These are phyloP conservation scores for Ustilaginoidea virens DNA, from an alignment of 2,329 filamentous ascomycete species.

Conservation along the genomic window DNA sequence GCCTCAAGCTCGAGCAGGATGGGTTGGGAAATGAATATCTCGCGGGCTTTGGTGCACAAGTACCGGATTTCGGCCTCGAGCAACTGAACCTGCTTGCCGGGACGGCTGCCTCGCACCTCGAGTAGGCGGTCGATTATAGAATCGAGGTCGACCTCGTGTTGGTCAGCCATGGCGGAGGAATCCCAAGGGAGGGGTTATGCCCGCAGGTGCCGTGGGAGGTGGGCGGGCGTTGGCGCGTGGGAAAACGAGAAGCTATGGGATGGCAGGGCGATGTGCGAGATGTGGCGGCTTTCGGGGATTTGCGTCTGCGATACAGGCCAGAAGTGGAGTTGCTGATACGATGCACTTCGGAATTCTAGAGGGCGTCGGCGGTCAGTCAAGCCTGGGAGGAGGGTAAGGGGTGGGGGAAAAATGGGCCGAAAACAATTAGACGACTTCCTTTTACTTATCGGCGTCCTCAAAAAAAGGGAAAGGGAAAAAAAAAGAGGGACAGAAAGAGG, in stretches of 20 bases:
- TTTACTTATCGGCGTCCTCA: too few relatives aligned
- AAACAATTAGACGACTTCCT: too few relatives aligned
- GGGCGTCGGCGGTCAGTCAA: constrained; percentile 1
- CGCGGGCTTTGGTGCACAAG: constrained; percentile 94
- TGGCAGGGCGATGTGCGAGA: constrained; percentile 14
- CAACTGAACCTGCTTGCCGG: constrained; percentile 96
- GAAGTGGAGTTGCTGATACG: constrained; percentile 10
- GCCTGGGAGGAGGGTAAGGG: too few relatives aligned
- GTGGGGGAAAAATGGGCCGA: too few relatives aligned
- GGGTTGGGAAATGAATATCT: constrained; percentile 99
- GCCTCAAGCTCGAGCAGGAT: constrained; percentile 95
- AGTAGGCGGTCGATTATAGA: constrained; percentile 97
- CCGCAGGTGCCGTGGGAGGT: constrained; percentile 17
- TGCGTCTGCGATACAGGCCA: constrained; percentile 10
- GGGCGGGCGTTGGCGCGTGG: constrained; percentile 10
- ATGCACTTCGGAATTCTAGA: constrained; percentile 18
- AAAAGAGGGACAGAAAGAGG: too few relatives aligned
- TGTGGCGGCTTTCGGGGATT: constrained; percentile 14
- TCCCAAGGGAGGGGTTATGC: constrained; percentile 22
- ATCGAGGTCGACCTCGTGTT: constrained; percentile 91
- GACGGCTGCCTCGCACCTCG: constrained; percentile 93
- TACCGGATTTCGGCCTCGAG: constrained; percentile 92
- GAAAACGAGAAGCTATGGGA: constrained; percentile 10
- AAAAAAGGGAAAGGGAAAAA: too few relatives aligned
- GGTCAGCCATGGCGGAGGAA: constrained; percentile 39